Conservation (phyloP, 2,329 filamentous ascomycete species). For the Aspergillus sp. region DNA sequence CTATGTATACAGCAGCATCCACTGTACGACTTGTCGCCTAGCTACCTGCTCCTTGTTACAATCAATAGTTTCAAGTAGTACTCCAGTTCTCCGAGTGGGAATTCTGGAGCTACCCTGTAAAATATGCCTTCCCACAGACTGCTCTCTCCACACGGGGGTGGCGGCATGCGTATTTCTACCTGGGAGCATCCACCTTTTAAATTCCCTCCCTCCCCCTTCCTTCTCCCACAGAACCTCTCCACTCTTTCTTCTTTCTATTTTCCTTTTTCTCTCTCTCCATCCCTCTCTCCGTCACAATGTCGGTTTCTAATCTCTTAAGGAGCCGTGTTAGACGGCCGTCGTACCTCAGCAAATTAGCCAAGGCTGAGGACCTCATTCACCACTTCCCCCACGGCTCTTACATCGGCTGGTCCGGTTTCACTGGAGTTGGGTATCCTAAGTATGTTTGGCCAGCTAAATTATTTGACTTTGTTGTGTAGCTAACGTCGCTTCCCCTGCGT, state of each 20-base stretch:
- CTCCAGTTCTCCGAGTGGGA: neutral
- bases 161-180: conserved; percentile 21
- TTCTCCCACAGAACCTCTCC: conserved; percentile 9
- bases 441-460: conserved; percentile 44
- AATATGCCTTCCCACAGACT: neutral
- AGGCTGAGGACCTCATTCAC: conserved; percentile 74
- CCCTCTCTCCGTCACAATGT: conserved; percentile 35
- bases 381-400: conserved; percentile 84
- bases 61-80: neutral
- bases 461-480: neutral
- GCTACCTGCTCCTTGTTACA: neutral
- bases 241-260: conserved; percentile 15
- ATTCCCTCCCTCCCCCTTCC: conserved; percentile 7
- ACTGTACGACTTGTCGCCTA: neutral
- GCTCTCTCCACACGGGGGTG: conserved; percentile 18
- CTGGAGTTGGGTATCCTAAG: conserved; percentile 87
- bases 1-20: neutral
- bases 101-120: neutral
- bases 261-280: conserved; percentile 11
- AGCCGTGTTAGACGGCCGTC: conserved; percentile 73
- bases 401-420: conserved; percentile 89
- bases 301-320: conserved; percentile 72
- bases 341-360: conserved; percentile 76
- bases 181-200: conserved; percentile 3
- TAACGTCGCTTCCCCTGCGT: neutral